These are phyloP conservation scores for Tricholoma saponaceum DNA, from an alignment of 768 basidiomycete species.

Conservation along the genomic window DNA sequence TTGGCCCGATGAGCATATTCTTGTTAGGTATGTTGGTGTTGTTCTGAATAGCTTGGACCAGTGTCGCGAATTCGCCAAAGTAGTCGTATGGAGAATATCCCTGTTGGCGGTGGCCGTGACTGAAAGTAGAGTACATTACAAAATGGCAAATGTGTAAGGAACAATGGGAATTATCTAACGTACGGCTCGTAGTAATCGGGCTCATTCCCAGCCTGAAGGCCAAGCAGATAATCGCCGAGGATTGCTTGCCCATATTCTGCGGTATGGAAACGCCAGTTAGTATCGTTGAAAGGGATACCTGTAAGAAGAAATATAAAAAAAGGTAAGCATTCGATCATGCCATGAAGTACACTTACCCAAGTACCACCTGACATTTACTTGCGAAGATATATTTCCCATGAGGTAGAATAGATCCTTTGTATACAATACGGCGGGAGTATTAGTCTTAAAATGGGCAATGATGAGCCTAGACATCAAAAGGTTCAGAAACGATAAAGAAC, in stretches of 20 bases:
- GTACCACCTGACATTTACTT: conserved; percentile 67
- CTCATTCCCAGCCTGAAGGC: conserved; percentile 70
- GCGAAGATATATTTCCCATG: conserved; percentile 55
- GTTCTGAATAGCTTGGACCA: conserved; percentile 41
- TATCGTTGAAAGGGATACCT: conserved; percentile 66
- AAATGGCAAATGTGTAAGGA: background rate
- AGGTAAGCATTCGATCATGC: background rate
- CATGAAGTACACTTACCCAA: conserved; percentile 30
- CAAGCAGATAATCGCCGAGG: conserved; percentile 55
- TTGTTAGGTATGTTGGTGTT: conserved; percentile 31
- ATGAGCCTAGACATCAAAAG: background rate
- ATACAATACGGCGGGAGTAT: conserved; percentile 61
- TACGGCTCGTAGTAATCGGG: conserved; percentile 39
- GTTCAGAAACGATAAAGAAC: background rate
- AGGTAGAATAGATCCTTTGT: conserved; percentile 65
- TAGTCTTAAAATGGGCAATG: background rate
- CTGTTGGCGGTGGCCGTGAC: background rate
- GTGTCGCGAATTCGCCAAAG: conserved; percentile 43
- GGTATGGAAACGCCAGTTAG: conserved; percentile 49
- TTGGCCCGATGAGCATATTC: conserved; percentile 56
- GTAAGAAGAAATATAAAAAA: background rate
- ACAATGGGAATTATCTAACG: background rate
- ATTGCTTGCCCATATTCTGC: conserved; percentile 57
- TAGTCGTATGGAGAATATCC: conserved; percentile 33
- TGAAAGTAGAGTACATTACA: background rate